Evolutionary conservation across 2,329 filamentous ascomycete genomes (phyloP), one percentile per base, ranked within the genome.

Genomic region (Knoxdaviesia capensis): DNA sequence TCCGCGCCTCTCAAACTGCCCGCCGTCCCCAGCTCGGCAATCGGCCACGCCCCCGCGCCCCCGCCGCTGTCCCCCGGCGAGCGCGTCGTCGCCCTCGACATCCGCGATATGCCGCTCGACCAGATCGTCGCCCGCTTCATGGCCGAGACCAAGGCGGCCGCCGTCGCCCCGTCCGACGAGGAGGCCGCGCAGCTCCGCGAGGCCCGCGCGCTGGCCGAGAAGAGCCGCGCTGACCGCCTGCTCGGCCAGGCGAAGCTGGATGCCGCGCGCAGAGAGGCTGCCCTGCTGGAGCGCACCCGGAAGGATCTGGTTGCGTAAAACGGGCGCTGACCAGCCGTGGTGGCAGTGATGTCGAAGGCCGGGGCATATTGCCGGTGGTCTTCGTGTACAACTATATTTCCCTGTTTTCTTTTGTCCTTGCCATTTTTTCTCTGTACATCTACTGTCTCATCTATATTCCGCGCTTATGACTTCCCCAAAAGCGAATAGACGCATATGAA

Each of bases 81-180:
- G 57, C 64, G 59, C 40, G 57, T 63, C 7, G 58, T 73, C 36
- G 62, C 63, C 39, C 69, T 79, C 49, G 66, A 78, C 49, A 80
- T 86, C 68, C 76, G 75, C 54, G 56, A 69, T 51, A 65, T 70
- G 50, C 63, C 64, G 45, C 75, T 74, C 37, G 61, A 65, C 3
- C 63, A 72, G 34, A 86, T 87, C 46, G 60, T 85, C 11, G 58
- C 66, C 40, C 65, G 71, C 44, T 65, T 87, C 42, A 54, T 85
- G 35, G 59, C 62, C 44, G 64, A 74, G 56, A 81, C 78, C 20
- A 69, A 70, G 20, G 80, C 78, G 7, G 57, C 62, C 30, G 54
- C 61, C 29, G 54, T 86, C 1, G 52, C 66, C 46, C 64, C 77
- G 3, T 77, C 70, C 1, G 56, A 61, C 3, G 67, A 77, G 52